Evolutionary conservation across 805 yeast species (phyloP).

Genomic region (Wickerhamomyces bovis): DNA sequence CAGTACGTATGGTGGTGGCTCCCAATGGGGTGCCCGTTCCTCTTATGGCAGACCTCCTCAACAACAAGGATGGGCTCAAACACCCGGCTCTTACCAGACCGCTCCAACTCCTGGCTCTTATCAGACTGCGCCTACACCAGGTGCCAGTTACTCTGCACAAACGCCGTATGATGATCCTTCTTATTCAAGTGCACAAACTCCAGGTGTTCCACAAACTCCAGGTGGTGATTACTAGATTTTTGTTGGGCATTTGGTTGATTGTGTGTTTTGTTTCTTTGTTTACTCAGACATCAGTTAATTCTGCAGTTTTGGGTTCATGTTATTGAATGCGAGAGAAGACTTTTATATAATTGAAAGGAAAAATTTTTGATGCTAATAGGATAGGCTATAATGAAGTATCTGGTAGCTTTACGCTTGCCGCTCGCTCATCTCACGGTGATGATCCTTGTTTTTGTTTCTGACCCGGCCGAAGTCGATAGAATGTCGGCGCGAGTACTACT

Average conservation of each 20-base stretch:
- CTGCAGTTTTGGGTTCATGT: background rate
- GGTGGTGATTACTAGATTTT: slow-evolving; percentile 4
- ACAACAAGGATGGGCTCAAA: slow-evolving; percentile 18
- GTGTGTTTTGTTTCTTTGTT: background rate
- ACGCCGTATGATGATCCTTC: slow-evolving; percentile 12
- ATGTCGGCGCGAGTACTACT: too few relatives aligned
- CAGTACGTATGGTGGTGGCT: slow-evolving; percentile 38
- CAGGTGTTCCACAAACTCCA: slow-evolving; percentile 12
- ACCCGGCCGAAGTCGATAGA: too few relatives aligned
- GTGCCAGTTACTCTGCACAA: slow-evolving; percentile 25
- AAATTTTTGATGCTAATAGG: background rate
- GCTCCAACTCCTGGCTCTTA: slow-evolving; percentile 32
- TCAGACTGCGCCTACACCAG: slow-evolving; percentile 32
- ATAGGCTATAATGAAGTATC: too few relatives aligned
- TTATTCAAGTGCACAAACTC: slow-evolving; percentile 13
- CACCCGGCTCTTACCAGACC: slow-evolving; percentile 26
- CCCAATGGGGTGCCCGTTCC: slow-evolving; percentile 33
- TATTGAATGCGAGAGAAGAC: background rate
- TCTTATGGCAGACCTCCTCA: slow-evolving; percentile 13
- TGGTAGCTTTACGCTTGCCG: too few relatives aligned
- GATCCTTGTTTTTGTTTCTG: too few relatives aligned
- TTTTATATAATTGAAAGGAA: too few relatives aligned
- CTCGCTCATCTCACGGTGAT: too few relatives aligned
- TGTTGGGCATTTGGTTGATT: background rate
- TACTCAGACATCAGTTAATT: background rate